Evolutionary conservation across 2,329 filamentous ascomycete genomes (phyloP).

Genomic region (Chrysoporthe cubensis): DNA sequence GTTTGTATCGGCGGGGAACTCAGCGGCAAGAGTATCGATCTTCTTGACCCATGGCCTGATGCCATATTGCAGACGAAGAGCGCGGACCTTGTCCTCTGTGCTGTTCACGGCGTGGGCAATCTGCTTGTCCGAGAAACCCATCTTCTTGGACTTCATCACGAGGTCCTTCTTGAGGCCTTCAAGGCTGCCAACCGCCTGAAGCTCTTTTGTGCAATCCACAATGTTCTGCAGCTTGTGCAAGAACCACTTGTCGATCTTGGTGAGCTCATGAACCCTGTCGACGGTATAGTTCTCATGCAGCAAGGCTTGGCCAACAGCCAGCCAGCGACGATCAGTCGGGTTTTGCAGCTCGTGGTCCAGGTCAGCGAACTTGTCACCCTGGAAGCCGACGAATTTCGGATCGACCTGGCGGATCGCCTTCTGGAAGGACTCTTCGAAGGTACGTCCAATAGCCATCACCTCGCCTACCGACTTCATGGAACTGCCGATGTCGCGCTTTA

Average conservation of each 20-base stretch:
- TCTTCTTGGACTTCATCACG: conserved; percentile 90
- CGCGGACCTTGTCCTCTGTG: conserved; percentile 88
- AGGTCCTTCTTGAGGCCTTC: conserved; percentile 87
- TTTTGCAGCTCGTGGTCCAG: conserved; percentile 88
- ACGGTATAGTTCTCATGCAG: conserved; percentile 95
- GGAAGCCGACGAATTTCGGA: conserved; percentile 87
- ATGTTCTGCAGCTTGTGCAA: conserved; percentile 98
- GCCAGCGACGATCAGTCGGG: conserved; percentile 94
- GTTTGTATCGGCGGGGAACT: conserved; percentile 94
- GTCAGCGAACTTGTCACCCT: conserved; percentile 92
- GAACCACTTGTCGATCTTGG: conserved; percentile 99
- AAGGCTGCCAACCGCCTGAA: conserved; percentile 82
- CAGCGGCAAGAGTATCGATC: conserved; percentile 95
- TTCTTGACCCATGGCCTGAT: conserved; percentile 97
- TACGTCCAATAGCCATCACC: conserved; percentile 98
- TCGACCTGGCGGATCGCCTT: conserved; percentile 98
- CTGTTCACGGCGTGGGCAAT: conserved; percentile 85
- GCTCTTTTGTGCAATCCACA: conserved; percentile 84
- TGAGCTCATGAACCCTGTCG: conserved; percentile 88
- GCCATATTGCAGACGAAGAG: conserved; percentile 80
- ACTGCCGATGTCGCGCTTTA: conserved; percentile 95
- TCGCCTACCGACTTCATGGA: conserved; percentile 99
- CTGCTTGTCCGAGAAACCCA: conserved; percentile 96
- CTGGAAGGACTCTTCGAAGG: conserved; percentile 98
- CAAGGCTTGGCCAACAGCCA: conserved; percentile 97